A percentile compares a stretch with the other conserved stretches of the same genome.
Conservation (phyloP, 495 filamentous ascomycete genomes). For the Venustampulla echinocandica region DNA sequence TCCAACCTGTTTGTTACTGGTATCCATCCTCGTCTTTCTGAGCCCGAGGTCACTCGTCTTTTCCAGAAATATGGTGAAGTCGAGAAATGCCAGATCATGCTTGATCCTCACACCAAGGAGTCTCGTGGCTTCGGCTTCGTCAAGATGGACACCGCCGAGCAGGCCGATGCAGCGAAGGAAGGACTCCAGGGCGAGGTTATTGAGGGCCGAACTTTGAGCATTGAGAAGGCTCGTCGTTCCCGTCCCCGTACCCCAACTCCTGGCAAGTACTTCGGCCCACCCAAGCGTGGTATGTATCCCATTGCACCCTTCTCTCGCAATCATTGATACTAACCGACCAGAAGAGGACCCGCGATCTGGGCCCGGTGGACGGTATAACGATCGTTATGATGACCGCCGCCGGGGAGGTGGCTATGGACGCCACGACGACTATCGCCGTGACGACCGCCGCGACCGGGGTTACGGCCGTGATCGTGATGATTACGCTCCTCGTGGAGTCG, state of each 20-base stretch:
- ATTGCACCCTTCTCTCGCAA: constrained; percentile 16
- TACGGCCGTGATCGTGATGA: constrained; percentile 27
- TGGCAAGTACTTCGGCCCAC: constrained; percentile 97
- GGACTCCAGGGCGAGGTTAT: constrained; percentile 91
- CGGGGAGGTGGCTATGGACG: constrained; percentile 42
- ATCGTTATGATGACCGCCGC: constrained; percentile 11
- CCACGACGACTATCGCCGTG: neutral
- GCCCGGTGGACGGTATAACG: constrained; percentile 30
- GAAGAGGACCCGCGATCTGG: constrained; percentile 52
- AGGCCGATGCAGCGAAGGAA: constrained; percentile 94
- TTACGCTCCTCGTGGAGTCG: constrained; percentile 27
- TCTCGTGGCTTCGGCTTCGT: constrained; percentile 99
- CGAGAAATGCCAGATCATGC: constrained; percentile 99
- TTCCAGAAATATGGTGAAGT: constrained; percentile 99
- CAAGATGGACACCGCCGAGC: constrained; percentile 90
- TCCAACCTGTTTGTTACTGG: constrained; percentile 99
- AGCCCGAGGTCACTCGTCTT: constrained; percentile 83
- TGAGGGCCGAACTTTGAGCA: constrained; percentile 92
- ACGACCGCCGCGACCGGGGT: constrained; percentile 18
- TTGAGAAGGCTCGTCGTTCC: constrained; percentile 95
- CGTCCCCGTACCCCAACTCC: constrained; percentile 93
- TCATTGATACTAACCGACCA: constrained; percentile 27
- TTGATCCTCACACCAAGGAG: constrained; percentile 94
- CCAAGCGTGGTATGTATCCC: constrained; percentile 76
- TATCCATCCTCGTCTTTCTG: constrained; percentile 88